Percentiles rank a stretch among this genome's conserved stretches.
These are phyloP conservation scores for Puccinia coronata DNA, from an alignment of 1,284 basidiomycete genomes.

Conservation along the genomic window DNA sequence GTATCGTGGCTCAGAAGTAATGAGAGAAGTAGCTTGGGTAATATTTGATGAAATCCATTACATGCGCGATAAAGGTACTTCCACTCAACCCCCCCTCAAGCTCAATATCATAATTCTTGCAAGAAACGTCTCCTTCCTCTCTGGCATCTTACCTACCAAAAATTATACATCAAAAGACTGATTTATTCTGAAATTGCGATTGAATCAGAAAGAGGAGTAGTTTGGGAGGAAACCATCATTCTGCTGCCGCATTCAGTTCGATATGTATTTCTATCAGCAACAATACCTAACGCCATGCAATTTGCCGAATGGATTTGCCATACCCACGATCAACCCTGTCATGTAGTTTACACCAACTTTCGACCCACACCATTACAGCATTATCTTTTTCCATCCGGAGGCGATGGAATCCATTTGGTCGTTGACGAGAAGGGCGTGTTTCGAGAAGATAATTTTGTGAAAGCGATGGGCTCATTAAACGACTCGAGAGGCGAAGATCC, in stretches of 20 bases:
- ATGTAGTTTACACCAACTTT: conserved; percentile 99
- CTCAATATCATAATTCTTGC: too few relatives aligned
- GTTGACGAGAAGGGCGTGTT: conserved; percentile 98
- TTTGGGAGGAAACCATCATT: conserved; percentile 83
- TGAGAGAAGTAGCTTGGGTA: conserved; percentile 99
- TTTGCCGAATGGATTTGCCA: conserved; percentile 99
- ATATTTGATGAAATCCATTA: conserved; percentile 99
- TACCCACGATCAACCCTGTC: conserved; percentile 95
- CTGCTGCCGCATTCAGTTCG: conserved; percentile 92
- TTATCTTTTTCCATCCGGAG: conserved; percentile 94
- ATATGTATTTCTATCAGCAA: conserved; percentile 99
- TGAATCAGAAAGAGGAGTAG: conserved; percentile 64
- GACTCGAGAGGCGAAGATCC: conserved; percentile 86
- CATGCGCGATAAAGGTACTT: conserved; percentile 91
- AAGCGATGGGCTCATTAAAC: conserved; percentile 89
- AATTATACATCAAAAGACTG: too few relatives aligned
- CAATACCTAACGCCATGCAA: conserved; percentile 99
- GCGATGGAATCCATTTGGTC: conserved; percentile 94
- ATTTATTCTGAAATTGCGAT: not conserved
- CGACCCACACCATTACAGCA: conserved; percentile 97
- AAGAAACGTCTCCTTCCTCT: too few relatives aligned
- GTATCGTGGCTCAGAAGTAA: conserved; percentile 96
- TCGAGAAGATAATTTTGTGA: conserved; percentile 94
- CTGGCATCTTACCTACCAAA: too few relatives aligned
- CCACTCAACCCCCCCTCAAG: too few relatives aligned